Conservation (phyloP, 139 green algal species). For the Tetraselmis striata region DNA sequence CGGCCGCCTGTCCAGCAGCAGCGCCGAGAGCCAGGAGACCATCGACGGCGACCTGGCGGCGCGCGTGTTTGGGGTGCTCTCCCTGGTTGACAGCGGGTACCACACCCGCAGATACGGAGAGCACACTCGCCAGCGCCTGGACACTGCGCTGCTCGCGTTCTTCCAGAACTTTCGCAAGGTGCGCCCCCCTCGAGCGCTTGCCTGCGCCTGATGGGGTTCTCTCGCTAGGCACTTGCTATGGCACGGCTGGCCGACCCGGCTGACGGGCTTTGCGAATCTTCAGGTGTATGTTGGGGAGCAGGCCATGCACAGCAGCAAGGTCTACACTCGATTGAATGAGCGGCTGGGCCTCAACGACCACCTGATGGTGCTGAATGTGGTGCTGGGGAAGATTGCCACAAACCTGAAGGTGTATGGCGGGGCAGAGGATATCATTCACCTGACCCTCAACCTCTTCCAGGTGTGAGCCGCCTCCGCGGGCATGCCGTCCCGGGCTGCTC, state of each 20-base stretch:
- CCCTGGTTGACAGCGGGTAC: conserved; percentile 59
- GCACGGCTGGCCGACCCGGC: too few relatives aligned
- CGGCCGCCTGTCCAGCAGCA: conserved; percentile 66
- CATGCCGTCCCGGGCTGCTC: too few relatives aligned
- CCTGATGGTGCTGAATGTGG: conserved; percentile 76
- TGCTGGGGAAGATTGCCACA: conserved; percentile 82
- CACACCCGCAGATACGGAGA: conserved; percentile 57
- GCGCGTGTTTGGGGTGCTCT: conserved; percentile 77
- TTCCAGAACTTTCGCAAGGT: conserved; percentile 89
- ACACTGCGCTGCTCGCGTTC: conserved; percentile 84
- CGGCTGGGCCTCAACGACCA: conserved; percentile 79
- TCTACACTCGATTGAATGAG: conserved; percentile 80
- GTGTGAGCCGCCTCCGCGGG: conserved; percentile 30
- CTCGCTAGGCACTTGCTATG: too few relatives aligned
- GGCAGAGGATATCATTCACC: conserved; percentile 78
- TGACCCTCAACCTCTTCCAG: conserved; percentile 87
- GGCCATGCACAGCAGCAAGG: conserved; percentile 92
- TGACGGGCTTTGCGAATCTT: too few relatives aligned
- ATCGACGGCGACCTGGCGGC: conserved; percentile 89
- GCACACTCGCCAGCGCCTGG: conserved; percentile 76
- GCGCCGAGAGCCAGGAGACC: conserved; percentile 72
- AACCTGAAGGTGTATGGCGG: conserved; percentile 78
- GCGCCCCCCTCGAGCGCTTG: neutral
- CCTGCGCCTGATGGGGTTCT: too few relatives aligned
- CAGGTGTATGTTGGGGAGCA: conserved; percentile 93